These are phyloP conservation scores for Acer yangbiense DNA, from an alignment of 345 rosid genomes.

Conservation along the genomic window DNA sequence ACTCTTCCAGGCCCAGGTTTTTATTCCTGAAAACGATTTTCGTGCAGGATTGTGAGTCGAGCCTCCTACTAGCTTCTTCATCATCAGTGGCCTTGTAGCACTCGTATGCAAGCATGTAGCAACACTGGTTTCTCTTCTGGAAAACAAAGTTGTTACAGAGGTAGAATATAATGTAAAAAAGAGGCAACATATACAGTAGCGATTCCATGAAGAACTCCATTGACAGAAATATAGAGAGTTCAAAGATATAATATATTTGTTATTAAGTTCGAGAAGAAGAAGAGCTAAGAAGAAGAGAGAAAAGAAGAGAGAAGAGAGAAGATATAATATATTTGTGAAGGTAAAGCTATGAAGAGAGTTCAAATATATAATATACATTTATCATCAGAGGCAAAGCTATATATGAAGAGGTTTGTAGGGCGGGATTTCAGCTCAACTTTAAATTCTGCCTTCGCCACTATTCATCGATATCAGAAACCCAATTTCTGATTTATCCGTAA, in stretches of 20 bases:
- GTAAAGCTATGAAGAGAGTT: no score
- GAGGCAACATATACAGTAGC: conserved; percentile 23
- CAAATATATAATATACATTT: no score
- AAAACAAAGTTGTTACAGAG: conserved; percentile 35
- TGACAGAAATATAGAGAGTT: neutral
- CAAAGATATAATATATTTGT: neutral
- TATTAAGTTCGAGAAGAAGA: no score
- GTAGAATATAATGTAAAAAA: conserved; percentile 31
- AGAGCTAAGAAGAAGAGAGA: no score
- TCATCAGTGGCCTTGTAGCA: conserved; percentile 50
- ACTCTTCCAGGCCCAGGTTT: conserved; percentile 61
- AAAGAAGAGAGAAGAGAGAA: no score
- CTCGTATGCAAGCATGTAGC: conserved; percentile 72
- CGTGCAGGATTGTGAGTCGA: conserved; percentile 51
- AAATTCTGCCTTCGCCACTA: no score
- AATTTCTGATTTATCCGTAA: no score
- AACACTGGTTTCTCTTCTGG: conserved; percentile 36
- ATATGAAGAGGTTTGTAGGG: no score
- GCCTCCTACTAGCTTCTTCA: conserved; percentile 21
- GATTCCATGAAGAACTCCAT: conserved; percentile 43
- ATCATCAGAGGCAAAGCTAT: no score
- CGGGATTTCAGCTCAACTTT: no score
- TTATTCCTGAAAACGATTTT: conserved; percentile 49
- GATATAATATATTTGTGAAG: neutral
- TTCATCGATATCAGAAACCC: no score